Conservation (phyloP, 2,329 filamentous ascomycete genomes). For the Sporothrix phasma region DNA sequence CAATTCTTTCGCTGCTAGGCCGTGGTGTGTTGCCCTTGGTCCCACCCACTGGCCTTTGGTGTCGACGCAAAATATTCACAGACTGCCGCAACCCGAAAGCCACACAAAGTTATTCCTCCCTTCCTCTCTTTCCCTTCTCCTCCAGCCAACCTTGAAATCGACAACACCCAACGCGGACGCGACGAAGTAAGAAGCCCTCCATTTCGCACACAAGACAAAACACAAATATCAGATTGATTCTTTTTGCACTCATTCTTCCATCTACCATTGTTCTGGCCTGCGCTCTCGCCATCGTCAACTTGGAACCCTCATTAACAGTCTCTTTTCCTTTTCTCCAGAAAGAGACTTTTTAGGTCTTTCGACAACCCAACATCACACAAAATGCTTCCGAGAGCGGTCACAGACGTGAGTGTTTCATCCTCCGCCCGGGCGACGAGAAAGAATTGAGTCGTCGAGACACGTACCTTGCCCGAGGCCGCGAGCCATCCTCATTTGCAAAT, state of each 20-base stretch:
- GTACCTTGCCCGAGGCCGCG: neutral
- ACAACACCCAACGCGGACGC: conserved; percentile 19
- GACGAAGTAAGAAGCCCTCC: conserved; percentile 17
- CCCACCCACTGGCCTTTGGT: conserved; percentile 2
- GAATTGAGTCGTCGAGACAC: neutral
- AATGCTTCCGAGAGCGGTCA: conserved; percentile 83
- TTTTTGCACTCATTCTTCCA: neutral
- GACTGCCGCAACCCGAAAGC: conserved; percentile 14
- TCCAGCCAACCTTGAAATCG: conserved; percentile 16
- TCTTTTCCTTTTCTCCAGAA: conserved; percentile 25
- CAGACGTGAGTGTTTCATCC: conserved; percentile 62
- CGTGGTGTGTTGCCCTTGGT: neutral
- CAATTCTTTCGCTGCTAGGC: neutral
- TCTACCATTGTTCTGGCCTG: conserved; percentile 29
- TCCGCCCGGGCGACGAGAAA: neutral
- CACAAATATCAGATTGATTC: neutral
- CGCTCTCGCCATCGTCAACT: neutral
- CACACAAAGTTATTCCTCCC: conserved; percentile 13
- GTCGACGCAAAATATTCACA: conserved; percentile 17
- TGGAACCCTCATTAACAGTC: conserved; percentile 25
- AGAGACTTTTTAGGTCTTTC: conserved; percentile 13
- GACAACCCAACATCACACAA: conserved; percentile 34
- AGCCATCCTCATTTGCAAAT: neutral
- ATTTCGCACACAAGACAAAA: neutral
- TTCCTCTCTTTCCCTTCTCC: conserved; percentile 13